Conservation (phyloP, 495 filamentous ascomycete species). For the Darksidea phi region DNA sequence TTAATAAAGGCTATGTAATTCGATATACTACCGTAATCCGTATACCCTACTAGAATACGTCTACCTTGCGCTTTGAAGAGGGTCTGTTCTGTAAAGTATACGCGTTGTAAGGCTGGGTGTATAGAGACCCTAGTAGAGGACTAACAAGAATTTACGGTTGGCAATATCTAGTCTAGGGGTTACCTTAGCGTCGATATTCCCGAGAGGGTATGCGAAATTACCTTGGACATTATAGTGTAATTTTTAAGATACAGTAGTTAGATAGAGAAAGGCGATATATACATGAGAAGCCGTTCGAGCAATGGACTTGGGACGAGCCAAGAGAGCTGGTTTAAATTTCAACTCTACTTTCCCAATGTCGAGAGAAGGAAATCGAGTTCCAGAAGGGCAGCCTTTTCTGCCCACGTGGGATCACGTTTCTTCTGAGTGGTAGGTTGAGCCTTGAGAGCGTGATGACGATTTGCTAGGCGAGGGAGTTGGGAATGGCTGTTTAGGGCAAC, state of each 20-base stretch:
- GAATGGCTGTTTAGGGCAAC: too few species aligned
- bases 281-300: background rate
- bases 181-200: constrained; percentile 6
- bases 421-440: too few species aligned
- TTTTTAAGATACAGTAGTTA: constrained; percentile 1
- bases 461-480: too few species aligned
- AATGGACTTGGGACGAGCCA: background rate
- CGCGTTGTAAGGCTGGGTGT: constrained; percentile 6
- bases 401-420: too few species aligned
- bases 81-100: constrained; percentile 6
- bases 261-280: background rate
- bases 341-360: background rate
- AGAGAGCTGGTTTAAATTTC: background rate
- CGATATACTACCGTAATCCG: constrained; percentile 5
- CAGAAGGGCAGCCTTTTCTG: constrained; percentile 1
- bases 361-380: constrained; percentile 12
- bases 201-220: constrained; percentile 6
- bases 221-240: constrained; percentile 3
- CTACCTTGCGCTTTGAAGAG: constrained; percentile 6
- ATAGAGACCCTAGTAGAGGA: too few species aligned
- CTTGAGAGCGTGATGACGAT: too few species aligned
- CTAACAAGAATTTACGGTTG: too few species aligned
- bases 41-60: background rate
- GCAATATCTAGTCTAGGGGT: constrained; percentile 3
- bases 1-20: background rate